Percentiles rank a stretch among this genome's conserved stretches.
These are phyloP conservation scores for Inosperma sp. DNA, from an alignment of 768 basidiomycete species.

Conservation along the genomic window DNA sequence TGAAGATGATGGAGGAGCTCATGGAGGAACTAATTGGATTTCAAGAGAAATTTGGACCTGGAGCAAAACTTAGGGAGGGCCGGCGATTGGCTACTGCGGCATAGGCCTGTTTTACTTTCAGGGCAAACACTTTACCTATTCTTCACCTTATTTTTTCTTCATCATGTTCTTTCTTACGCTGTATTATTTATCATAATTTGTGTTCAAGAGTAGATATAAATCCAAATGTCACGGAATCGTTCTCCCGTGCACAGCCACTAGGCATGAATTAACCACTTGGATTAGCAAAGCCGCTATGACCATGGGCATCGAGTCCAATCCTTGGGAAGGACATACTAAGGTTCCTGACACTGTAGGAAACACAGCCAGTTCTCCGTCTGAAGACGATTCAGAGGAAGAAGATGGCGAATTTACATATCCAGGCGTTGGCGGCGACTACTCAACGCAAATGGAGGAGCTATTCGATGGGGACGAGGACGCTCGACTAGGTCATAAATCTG, in stretches of 20 bases:
- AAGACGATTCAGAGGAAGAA: slow-evolving; percentile 26
- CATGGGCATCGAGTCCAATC: slow-evolving; percentile 14
- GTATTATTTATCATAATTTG: too few species aligned
- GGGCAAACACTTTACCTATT: neutral
- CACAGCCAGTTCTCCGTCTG: neutral
- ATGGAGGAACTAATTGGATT: slow-evolving; percentile 87
- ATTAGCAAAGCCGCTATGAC: too few species aligned
- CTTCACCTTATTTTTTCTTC: neutral
- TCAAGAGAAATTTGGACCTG: slow-evolving; percentile 77
- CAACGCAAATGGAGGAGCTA: slow-evolving; percentile 64
- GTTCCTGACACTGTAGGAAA: neutral
- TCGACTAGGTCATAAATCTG: slow-evolving; percentile 15
- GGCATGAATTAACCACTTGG: neutral
- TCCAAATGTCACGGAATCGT: too few species aligned
- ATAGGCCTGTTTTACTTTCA: slow-evolving; percentile 11
- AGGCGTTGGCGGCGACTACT: slow-evolving; percentile 47
- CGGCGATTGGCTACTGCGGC: slow-evolving; percentile 38
- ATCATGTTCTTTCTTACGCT: neutral
- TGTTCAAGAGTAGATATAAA: too few species aligned
- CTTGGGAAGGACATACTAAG: slow-evolving; percentile 11
- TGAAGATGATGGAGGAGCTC: slow-evolving; percentile 86
- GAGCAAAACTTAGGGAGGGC: slow-evolving; percentile 47
- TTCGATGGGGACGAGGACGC: slow-evolving; percentile 39
- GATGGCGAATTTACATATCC: slow-evolving; percentile 33
- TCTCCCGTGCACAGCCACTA: neutral